Conservation (phyloP, 208 protist genomes). For the Strigomonas oncopelti region DNA sequence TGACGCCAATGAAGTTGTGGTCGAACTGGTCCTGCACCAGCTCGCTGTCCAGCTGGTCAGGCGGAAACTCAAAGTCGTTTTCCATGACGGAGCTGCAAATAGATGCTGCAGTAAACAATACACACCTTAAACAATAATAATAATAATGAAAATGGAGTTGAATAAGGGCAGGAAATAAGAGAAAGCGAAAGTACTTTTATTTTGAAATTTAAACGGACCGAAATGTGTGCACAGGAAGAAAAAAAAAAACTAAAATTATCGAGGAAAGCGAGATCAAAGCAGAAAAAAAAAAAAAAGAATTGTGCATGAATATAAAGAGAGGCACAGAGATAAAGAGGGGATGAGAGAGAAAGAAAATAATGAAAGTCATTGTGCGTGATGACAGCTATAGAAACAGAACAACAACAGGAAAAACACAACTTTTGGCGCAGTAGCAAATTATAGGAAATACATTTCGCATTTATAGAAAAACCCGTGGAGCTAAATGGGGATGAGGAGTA, state of each 20-base stretch:
- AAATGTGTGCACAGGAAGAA: not conserved
- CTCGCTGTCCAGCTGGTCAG: constrained; percentile 41
- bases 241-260: not conserved
- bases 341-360: not conserved
- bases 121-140: too few relatives aligned
- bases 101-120: too few relatives aligned
- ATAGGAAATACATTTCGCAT: too few relatives aligned
- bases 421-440: too few relatives aligned
- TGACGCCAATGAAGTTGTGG: too few relatives aligned
- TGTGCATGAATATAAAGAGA: not conserved
- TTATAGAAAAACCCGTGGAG: too few relatives aligned
- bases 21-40: not conserved
- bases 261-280: not conserved
- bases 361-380: too few relatives aligned
- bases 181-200: not conserved
- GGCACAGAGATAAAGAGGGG: not conserved
- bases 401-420: too few relatives aligned
- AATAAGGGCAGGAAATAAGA: too few relatives aligned
- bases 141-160: too few relatives aligned
- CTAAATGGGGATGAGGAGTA: too few relatives aligned
- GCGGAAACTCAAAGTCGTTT: constrained; percentile 81
- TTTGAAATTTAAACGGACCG: not conserved
- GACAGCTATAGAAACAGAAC: too few relatives aligned
- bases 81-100: constrained; percentile 40
- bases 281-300: constrained; percentile 5